A percentile compares a stretch with the other conserved stretches of the same genome.
Evolutionary conservation across 306 rosid genomes (phyloP).

Genomic region (Castanea mollissima): DNA sequence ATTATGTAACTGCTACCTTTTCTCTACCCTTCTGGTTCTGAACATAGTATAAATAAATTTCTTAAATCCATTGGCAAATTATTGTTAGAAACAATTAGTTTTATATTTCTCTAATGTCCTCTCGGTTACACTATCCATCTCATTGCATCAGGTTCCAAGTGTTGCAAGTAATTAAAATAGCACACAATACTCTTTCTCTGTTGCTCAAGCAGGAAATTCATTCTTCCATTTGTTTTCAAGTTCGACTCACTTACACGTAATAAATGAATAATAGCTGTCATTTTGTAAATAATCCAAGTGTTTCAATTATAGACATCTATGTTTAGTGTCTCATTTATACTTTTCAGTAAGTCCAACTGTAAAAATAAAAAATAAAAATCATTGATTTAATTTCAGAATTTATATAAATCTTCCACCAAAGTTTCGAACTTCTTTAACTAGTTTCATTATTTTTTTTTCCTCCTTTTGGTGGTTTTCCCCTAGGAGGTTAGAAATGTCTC

Average conservation of each 20-base stretch:
- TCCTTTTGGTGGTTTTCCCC: slow-evolving; percentile 1
- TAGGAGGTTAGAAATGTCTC: slow-evolving; percentile 81
- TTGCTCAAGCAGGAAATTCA: not conserved
- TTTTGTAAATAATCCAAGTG: not conserved
- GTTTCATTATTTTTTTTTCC: not conserved
- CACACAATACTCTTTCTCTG: not conserved
- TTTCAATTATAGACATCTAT: not conserved
- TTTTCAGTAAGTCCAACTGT: not conserved
- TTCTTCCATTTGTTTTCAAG: not conserved
- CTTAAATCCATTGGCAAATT: not conserved
- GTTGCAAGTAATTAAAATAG: not conserved
- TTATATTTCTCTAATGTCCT: not conserved
- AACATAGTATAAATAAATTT: not conserved
- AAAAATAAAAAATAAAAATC: not conserved
- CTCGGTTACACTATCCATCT: not conserved
- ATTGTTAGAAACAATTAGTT: not conserved
- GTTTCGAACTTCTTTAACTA: not conserved
- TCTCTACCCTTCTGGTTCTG: not conserved
- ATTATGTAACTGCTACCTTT: not conserved
- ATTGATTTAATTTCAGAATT: not conserved
- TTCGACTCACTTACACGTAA: not conserved
- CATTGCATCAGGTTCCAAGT: not conserved
- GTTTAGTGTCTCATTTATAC: not conserved
- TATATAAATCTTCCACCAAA: not conserved
- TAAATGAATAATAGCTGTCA: not conserved